These are phyloP conservation scores for Pseudogymnoascus sp. DNA, from an alignment of 2,329 filamentous ascomycete species.

Conservation along the genomic window DNA sequence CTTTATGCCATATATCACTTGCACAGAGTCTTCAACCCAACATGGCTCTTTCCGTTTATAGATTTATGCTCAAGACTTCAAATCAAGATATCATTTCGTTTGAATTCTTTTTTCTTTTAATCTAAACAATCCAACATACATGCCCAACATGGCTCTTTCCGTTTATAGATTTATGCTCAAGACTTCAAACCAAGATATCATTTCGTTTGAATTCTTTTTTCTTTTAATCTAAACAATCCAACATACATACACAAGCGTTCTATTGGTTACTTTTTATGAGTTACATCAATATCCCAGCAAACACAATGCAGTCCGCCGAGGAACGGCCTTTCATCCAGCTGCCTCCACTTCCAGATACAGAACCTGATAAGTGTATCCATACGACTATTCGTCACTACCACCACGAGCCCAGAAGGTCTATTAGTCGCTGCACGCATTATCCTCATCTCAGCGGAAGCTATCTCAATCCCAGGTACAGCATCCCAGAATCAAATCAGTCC, in stretches of 20 bases:
- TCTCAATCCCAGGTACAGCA: background rate
- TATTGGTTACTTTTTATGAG: background rate
- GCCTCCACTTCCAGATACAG: background rate
- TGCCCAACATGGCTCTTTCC: too few relatives aligned
- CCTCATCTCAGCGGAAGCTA: background rate
- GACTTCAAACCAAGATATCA: background rate
- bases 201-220: background rate
- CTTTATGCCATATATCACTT: background rate
- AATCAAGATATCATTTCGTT: background rate
- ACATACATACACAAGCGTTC: background rate
- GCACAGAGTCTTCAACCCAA: background rate
- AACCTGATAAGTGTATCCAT: background rate
- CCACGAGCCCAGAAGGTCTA: background rate
- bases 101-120: background rate
- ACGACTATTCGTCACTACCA: background rate
- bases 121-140: background rate
- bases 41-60: background rate
- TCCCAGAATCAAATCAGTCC: background rate
- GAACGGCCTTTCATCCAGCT: background rate
- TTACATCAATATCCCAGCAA: background rate
- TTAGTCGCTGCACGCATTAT: background rate
- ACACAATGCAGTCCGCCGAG: background rate
- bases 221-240: background rate
- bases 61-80: background rate
- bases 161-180: background rate